Conservation (phyloP, 2,329 filamentous ascomycete species). For the Ophiosphaerella herpotricha region DNA sequence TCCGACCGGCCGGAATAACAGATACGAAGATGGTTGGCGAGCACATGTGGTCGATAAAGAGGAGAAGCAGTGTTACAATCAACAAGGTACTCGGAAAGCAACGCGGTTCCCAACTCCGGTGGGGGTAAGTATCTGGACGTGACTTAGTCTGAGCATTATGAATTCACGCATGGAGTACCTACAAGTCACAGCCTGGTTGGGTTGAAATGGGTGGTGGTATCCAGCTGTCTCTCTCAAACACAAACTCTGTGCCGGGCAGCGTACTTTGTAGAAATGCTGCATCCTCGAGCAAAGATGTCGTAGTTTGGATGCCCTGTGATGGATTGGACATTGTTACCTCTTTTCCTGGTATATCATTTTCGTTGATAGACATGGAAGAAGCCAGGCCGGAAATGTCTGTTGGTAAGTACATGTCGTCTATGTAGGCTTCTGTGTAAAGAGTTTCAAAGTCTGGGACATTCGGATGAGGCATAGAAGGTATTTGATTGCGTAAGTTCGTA, state of each 20-base stretch:
- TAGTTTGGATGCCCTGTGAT: constrained; percentile 7
- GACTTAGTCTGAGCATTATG: not conserved
- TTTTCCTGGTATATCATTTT: not conserved
- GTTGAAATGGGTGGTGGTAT: constrained; percentile 1
- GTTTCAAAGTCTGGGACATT: constrained; percentile 14
- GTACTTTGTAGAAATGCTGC: constrained; percentile 20
- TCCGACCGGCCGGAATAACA: constrained; percentile 29
- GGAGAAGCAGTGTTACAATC: constrained; percentile 32
- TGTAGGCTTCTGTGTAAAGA: constrained; percentile 8
- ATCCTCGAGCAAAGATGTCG: constrained; percentile 18
- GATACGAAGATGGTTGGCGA: constrained; percentile 28
- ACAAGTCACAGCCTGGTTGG: constrained; percentile 12
- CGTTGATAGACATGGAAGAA: not conserved
- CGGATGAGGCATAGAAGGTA: constrained; percentile 18
- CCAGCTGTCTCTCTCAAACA: not conserved
- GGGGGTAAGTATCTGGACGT: constrained; percentile 19
- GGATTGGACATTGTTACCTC: not conserved
- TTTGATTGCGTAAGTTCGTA: constrained; percentile 21
- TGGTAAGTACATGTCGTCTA: not conserved
- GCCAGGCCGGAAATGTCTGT: not conserved
- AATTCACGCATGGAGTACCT: not conserved
- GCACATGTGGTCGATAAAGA: constrained; percentile 24
- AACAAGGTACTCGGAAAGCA: constrained; percentile 29
- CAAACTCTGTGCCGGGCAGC: constrained; percentile 5
- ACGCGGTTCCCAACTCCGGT: constrained; percentile 26